A percentile compares a stretch with the other conserved stretches of the same genome.
phyloP scores from a whole-genome alignment of 2,329 filamentous ascomycete genomes.

The Leptographium lundbergii region DNA sequence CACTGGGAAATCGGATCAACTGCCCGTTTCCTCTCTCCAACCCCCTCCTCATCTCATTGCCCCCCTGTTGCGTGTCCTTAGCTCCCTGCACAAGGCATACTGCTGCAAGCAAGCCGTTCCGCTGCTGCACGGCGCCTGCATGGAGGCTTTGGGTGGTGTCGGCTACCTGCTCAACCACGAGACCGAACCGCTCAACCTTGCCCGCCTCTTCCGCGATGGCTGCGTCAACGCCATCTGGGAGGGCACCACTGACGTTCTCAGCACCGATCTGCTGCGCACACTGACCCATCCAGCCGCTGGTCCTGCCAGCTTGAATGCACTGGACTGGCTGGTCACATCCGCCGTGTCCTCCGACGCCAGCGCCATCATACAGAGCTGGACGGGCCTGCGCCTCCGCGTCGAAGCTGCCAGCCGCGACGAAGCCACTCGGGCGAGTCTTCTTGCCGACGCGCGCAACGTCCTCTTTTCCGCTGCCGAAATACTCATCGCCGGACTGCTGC shows the following conservation, averaged over 20 bases:
- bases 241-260: conserved; percentile 61
- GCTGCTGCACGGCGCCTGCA: conserved; percentile 39
- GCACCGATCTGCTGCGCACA: conserved; percentile 34
- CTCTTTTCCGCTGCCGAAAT: conserved; percentile 31
- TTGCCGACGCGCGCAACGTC: conserved; percentile 32
- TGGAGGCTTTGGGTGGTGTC: conserved; percentile 54
- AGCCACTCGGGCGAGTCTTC: conserved; percentile 25
- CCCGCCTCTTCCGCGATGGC: conserved; percentile 52
- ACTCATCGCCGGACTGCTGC: conserved; percentile 28
- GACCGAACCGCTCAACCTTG: conserved; percentile 52
- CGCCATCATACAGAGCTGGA: conserved; percentile 25
- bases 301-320: conserved; percentile 24
- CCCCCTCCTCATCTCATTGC: conserved; percentile 20
- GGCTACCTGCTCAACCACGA: conserved; percentile 51
- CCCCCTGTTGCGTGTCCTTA: conserved; percentile 42
- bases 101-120: conserved; percentile 37
- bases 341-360: background rate
- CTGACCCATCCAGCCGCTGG: conserved; percentile 31
- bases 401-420: conserved; percentile 20
- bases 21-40: conserved; percentile 15
- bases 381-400: conserved; percentile 23
- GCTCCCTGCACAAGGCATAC: conserved; percentile 47
- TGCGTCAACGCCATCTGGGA: conserved; percentile 47
- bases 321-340: conserved; percentile 26
- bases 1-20: background rate